These are phyloP conservation scores for Neofusicoccum kwambonambiense DNA, from an alignment of 2,329 filamentous ascomycete genomes.

Conservation along the genomic window DNA sequence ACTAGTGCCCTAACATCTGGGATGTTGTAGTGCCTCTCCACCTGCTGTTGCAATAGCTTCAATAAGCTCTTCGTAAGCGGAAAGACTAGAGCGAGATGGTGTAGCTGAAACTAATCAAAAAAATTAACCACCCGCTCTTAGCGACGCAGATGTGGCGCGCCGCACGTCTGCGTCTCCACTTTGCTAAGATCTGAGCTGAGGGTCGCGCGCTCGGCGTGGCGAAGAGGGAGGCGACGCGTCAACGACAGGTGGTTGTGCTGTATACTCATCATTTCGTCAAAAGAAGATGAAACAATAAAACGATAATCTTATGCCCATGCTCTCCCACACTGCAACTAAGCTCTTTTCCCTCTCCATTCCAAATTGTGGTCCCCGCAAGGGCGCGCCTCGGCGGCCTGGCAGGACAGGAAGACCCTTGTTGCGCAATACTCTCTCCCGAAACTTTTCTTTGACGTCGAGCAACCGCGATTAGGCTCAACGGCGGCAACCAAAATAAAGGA, in stretches of 20 bases:
- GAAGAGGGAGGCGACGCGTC: neutral
- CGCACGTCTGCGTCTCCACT: neutral
- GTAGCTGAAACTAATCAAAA: neutral
- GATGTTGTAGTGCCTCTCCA: neutral
- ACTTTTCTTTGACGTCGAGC: conserved; percentile 6
- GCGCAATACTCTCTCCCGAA: conserved; percentile 1
- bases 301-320: conserved; percentile 1
- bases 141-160: neutral
- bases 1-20: neutral
- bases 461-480: conserved; percentile 3
- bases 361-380: conserved; percentile 1
- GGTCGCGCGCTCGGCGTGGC: neutral
- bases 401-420: neutral
- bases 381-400: neutral
- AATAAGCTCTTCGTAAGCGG: neutral
- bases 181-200: neutral
- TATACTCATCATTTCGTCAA: conserved; percentile 3
- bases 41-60: neutral
- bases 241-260: neutral
- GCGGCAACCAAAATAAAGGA: neutral
- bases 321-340: neutral
- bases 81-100: neutral
- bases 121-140: neutral
- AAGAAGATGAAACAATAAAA: conserved; percentile 4
- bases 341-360: conserved; percentile 5